Evolutionary conservation across 1,284 basidiomycete genomes (phyloP).

Genomic region (Naganishia sp.): DNA sequence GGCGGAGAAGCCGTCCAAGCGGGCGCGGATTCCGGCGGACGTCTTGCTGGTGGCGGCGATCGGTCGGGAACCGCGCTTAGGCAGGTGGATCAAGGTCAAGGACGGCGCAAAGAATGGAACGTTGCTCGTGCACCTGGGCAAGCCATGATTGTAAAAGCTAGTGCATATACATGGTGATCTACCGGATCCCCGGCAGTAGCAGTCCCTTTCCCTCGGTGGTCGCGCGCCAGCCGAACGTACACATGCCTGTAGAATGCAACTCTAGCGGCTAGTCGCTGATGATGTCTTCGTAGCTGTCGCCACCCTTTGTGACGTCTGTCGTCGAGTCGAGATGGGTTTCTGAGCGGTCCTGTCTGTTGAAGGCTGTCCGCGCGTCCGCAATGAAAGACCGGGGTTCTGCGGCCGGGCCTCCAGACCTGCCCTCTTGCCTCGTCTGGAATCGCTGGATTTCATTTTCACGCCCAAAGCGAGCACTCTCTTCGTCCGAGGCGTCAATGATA

Average conservation of each 20-base stretch:
- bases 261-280: slow-evolving; percentile 13
- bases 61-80: slow-evolving; percentile 83
- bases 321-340: no score
- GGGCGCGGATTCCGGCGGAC: slow-evolving; percentile 49
- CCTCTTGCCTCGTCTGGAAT: no score
- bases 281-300: slow-evolving; percentile 3
- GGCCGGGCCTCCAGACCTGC: no score
- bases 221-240: no score
- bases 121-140: slow-evolving; percentile 59
- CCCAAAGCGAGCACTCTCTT: no score
- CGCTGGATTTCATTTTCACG: no score
- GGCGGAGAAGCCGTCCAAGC: slow-evolving; percentile 9
- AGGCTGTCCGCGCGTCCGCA: not conserved
- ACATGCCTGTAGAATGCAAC: not conserved
- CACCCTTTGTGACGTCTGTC: not conserved
- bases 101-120: slow-evolving; percentile 71
- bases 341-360: no score
- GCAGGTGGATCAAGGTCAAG: slow-evolving; percentile 80
- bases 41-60: slow-evolving; percentile 75
- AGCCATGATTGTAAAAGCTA: slow-evolving; percentile 11
- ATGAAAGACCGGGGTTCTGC: not conserved
- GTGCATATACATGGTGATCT: not conserved
- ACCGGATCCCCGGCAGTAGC: no score
- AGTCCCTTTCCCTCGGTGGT: not conserved
- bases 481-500: not conserved